Conservation (phyloP, 495 filamentous ascomycete species). For the Penicillium manginii region DNA sequence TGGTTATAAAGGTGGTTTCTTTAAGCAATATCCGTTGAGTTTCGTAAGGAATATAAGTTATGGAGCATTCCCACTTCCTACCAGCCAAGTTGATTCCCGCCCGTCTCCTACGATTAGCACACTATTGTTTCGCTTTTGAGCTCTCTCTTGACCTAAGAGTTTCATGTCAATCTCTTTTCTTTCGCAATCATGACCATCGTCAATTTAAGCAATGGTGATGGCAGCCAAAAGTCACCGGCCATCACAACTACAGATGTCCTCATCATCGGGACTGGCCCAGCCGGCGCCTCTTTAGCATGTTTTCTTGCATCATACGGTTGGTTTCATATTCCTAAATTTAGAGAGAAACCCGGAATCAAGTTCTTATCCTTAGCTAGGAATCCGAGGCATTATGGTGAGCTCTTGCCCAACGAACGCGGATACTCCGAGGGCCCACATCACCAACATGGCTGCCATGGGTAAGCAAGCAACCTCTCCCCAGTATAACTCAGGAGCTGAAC, state of each 20-base stretch:
- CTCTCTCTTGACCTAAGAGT: not conserved
- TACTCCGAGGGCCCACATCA: constrained; percentile 60
- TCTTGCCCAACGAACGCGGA: constrained; percentile 49
- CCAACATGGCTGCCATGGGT: constrained; percentile 55
- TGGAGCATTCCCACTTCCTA: not conserved
- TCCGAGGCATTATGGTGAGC: constrained; percentile 53
- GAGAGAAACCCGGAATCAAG: not conserved
- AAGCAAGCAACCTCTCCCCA: not conserved
- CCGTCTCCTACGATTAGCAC: not conserved
- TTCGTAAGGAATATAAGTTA: not conserved
- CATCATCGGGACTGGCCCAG: constrained; percentile 60
- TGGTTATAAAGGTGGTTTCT: not conserved
- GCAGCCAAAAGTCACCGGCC: not conserved
- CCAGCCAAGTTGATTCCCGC: not conserved
- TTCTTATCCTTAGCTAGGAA: constrained; percentile 31
- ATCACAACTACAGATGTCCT: constrained; percentile 44
- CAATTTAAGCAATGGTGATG: constrained; percentile 11
- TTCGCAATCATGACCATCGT: constrained; percentile 16
- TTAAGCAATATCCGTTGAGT: not conserved
- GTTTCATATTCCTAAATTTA: not conserved
- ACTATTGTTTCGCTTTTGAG: not conserved
- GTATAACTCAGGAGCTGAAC: constrained; percentile 14
- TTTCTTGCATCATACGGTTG: constrained; percentile 57
- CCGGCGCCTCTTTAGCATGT: constrained; percentile 57
- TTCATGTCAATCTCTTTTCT: not conserved